phyloP scores from a whole-genome alignment of 768 basidiomycete species.

The Tylopilus felleus region DNA sequence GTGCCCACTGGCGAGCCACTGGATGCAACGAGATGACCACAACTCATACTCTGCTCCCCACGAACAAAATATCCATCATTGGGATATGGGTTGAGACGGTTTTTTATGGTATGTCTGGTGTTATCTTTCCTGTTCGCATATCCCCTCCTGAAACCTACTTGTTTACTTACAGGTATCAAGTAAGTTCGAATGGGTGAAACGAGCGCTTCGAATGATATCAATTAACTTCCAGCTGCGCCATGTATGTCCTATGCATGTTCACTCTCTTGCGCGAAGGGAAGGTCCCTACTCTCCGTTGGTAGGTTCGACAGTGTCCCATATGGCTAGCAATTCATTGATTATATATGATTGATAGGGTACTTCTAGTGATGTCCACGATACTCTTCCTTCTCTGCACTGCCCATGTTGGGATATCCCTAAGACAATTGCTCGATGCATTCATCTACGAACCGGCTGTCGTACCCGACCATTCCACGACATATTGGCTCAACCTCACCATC shows the following conservation, averaged over 20 bases:
- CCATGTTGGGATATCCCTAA: not conserved
- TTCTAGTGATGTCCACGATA: not conserved
- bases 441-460: not conserved
- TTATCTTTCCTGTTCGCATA: no score
- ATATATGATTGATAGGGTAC: not conserved
- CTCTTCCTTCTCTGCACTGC: not conserved
- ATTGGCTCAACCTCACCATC: not conserved
- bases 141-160: no score
- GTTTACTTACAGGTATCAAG: not conserved
- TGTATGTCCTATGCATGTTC: not conserved
- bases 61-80: no score
- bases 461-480: not conserved
- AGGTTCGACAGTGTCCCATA: not conserved
- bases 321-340: not conserved
- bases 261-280: not conserved
- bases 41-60: no score
- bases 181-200: not conserved
- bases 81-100: no score
- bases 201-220: no score
- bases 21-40: no score
- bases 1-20: no score
- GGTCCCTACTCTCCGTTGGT: not conserved
- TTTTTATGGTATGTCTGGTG: no score
- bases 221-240: not conserved
- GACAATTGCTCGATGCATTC: constrained; percentile 3